Base-by-base conservation (phyloP, 2,329 filamentous ascomycete species). In the Calonectria ilicicola region DNA sequence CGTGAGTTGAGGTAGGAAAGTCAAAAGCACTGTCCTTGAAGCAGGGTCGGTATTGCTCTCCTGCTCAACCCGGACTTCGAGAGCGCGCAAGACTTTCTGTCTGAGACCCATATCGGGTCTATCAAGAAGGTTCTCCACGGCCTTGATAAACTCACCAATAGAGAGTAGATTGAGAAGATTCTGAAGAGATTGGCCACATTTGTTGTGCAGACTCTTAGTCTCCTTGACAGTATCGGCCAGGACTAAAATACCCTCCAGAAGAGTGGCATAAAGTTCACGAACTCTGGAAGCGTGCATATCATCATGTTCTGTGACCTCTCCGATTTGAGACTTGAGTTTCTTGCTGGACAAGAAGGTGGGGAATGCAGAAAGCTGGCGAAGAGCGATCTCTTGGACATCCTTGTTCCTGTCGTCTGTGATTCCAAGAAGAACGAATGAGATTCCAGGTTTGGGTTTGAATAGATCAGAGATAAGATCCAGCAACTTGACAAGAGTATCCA, bases 121-220 rank as follows among this genome's bases (percentile, higher is more conserved):
- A 76, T 94, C 91, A 42, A 98, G 91, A 35, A 99, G 88, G 32
- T 92, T 91, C 81, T 98, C 94, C 47, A 97, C 93, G 12, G 95
- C 94, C 82, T 95, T 94, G 82, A 98, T 92, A 83, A 98, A 97
- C 84, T 98, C 95, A 65, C 92, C 89, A 3, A 96, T 95, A 0
- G 96, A 96, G 49, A 98, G 88, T 8, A 98, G 90, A 74, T 94
- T 93, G 64, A 99, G 89, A n/a, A 98, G 87, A 74, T 93, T 93
- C 21, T 94, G 92, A 60, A 98, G 88, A 1, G 95, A 90, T 69
- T 94, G 91, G 46, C 93, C 93, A 79, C 90, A 92, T 63, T 88
- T 87, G 79, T 80, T 85, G 78, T 92, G 89, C 12, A 93, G 83
- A 44, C 82, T 80, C 81, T 91, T 89, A 77, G 89, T 87, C 32